Percentiles rank a stretch among this genome's conserved stretches.
Conservation (phyloP, 225 moss, liverwort and hornwort genomes). For the Rhytidiadelphus loreus region DNA sequence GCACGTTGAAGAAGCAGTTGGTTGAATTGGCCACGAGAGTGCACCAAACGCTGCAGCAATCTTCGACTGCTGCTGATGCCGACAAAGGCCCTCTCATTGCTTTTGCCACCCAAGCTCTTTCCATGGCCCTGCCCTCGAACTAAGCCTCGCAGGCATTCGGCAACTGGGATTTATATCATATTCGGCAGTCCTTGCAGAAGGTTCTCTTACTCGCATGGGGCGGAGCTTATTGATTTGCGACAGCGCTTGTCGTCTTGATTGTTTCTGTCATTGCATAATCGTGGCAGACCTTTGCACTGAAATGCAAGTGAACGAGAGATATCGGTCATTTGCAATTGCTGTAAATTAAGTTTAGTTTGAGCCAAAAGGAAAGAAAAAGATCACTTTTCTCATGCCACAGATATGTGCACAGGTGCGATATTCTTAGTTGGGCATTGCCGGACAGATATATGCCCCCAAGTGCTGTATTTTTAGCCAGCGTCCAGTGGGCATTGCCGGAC, state of each 20-base stretch:
- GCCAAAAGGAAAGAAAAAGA: background rate
- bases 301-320: background rate
- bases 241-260: background rate
- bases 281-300: background rate
- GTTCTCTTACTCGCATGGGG: background rate
- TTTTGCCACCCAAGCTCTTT: conserved; percentile 62
- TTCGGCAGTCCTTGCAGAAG: background rate
- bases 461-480: background rate
- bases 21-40: conserved; percentile 73
- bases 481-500: background rate
- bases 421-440: background rate
- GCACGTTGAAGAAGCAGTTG: conserved; percentile 54
- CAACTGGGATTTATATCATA: background rate
- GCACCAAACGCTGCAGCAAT: conserved; percentile 65
- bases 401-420: background rate
- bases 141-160: background rate
- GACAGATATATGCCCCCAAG: background rate
- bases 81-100: conserved; percentile 58
- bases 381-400: background rate
- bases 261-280: background rate
- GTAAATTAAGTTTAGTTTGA: background rate
- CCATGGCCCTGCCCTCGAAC: conserved; percentile 33
- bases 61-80: conserved; percentile 54
- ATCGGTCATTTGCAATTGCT: background rate
- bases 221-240: background rate